A percentile compares a stretch with the other conserved stretches of the same genome.
Conservation (phyloP, 139 green algal species). For the Micromonas commoda region DNA sequence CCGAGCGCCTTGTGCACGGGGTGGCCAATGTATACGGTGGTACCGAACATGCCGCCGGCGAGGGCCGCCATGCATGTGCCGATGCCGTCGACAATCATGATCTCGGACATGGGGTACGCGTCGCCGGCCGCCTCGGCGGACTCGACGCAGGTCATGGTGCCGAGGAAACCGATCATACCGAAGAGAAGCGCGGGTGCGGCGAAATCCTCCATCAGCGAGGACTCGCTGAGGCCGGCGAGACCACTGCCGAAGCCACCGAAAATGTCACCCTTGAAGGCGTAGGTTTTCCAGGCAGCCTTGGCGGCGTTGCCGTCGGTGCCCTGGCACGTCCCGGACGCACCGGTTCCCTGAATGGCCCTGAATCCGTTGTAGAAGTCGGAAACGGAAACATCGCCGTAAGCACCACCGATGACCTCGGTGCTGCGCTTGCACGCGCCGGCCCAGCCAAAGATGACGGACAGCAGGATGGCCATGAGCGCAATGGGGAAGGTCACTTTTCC, state of each 20-base stretch:
- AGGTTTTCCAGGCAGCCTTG: not conserved
- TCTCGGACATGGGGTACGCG: slow-evolving; percentile 22
- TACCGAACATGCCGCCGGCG: slow-evolving; percentile 27
- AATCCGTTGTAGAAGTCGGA: not conserved
- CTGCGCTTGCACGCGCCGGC: not conserved
- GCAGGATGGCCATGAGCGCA: slow-evolving; percentile 14
- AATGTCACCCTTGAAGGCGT: slow-evolving; percentile 1
- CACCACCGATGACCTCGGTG: not conserved
- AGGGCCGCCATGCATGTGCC: slow-evolving; percentile 19
- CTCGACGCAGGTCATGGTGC: slow-evolving; percentile 10
- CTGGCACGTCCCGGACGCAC: not conserved
- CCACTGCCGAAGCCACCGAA: slow-evolving; percentile 13
- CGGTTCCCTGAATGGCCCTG: too few relatives aligned
- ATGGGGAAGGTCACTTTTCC: slow-evolving; percentile 5
- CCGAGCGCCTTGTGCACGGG: slow-evolving; percentile 27
- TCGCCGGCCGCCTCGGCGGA: slow-evolving; percentile 20
- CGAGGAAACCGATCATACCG: slow-evolving; percentile 3
- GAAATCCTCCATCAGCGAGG: not conserved
- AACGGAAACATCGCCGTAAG: not conserved
- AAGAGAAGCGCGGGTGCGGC: not conserved
- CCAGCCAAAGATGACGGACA: slow-evolving; percentile 15
- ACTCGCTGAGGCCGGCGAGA: not conserved
- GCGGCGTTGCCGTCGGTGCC: not conserved
- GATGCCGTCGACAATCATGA: slow-evolving; percentile 32
- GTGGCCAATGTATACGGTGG: slow-evolving; percentile 34